These are phyloP conservation scores for Aspergillus thermomutatus DNA, from an alignment of 2,329 filamentous ascomycete species.

Conservation along the genomic window DNA sequence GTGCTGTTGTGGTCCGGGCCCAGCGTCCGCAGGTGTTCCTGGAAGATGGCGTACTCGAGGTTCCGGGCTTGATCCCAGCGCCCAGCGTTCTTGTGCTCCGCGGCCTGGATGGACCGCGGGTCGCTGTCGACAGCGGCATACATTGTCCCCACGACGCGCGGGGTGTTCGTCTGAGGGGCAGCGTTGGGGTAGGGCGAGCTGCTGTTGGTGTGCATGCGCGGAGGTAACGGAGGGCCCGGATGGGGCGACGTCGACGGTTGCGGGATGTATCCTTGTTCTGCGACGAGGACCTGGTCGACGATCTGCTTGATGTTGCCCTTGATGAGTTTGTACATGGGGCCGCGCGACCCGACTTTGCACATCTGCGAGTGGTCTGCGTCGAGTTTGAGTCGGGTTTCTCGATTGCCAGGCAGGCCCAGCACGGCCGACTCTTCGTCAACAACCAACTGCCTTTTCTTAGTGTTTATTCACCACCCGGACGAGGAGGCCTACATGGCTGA, in stretches of 20 bases:
- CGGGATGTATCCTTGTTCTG: constrained; percentile 29
- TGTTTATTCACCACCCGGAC: accelerated
- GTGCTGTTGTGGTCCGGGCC: constrained; percentile 30
- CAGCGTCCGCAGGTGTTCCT: constrained; percentile 26
- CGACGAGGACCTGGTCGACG: constrained; percentile 26
- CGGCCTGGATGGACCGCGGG: constrained; percentile 23
- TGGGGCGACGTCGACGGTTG: constrained; percentile 15
- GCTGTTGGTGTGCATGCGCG: constrained; percentile 27
- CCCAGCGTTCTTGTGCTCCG: constrained; percentile 24
- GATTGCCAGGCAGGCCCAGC: constrained; percentile 30
- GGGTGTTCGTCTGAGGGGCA: constrained; percentile 7
- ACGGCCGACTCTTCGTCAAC: constrained; percentile 36
- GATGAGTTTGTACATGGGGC: constrained; percentile 30
- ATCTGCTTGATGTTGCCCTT: constrained; percentile 33
- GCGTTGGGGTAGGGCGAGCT: constrained; percentile 22
- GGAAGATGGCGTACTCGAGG: constrained; percentile 28
- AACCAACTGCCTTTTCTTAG: constrained; percentile 20
- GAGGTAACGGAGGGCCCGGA: constrained; percentile 23
- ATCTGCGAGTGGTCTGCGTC: constrained; percentile 36
- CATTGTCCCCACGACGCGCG: constrained; percentile 17
- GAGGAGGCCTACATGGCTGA: constrained; percentile 28
- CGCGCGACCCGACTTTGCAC: constrained; percentile 29
- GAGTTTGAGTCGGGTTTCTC: constrained; percentile 34
- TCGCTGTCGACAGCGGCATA: constrained; percentile 24
- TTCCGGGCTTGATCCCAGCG: constrained; percentile 29